Base-by-base conservation (phyloP, 2,329 filamentous ascomycete species). In the Clarireedia paspali region DNA sequence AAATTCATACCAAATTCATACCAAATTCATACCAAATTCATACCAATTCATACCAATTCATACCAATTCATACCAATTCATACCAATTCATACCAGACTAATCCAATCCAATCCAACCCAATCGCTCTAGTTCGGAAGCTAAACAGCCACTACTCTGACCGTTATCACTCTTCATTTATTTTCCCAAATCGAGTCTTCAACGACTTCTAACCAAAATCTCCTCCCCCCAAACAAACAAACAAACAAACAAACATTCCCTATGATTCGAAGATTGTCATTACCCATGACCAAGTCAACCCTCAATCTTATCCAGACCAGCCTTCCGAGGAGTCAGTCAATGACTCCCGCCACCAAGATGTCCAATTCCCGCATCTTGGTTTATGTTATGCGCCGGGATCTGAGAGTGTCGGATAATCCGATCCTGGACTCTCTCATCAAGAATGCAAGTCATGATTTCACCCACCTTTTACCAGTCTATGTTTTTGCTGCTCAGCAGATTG, bases 391-490 rank as follows among this genome's bases (percentile, higher is more conserved):
- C 46, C 82, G 84, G 62, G 89, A 92, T 67, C 75, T 91, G 20
- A 84, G 89, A 58, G 75, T 88, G 26, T 76, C 80, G 27, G 88
- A 92, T 70, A 91, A 91, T 65, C 87, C 87, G 0, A 77, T 91
- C 44, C 77, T 92, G 20, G 77, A 89, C 66, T 77, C 71, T 64
- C 73, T 79, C 50, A 73, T 73, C 57, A 81, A 73, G 60, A 70
- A 20, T 62, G 75, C 60, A 66, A 70, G 76, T 23, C 78, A 82
- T 66, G 75, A 74, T 4, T 83, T 78, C 64, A 88, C 85, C 1
- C 86, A 91, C 66, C 68, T 91, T 1, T 74, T 92, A 1, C 88
- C 88, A 6, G 71, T 90, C 42, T 89, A 84, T 66, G 73, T 89
- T 20, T 83, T 91, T 51, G 76, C 82, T 0, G 79, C 86, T 2